phyloP scores from a whole-genome alignment of 1,284 basidiomycete species.

The Nidula niveotomentosa region DNA sequence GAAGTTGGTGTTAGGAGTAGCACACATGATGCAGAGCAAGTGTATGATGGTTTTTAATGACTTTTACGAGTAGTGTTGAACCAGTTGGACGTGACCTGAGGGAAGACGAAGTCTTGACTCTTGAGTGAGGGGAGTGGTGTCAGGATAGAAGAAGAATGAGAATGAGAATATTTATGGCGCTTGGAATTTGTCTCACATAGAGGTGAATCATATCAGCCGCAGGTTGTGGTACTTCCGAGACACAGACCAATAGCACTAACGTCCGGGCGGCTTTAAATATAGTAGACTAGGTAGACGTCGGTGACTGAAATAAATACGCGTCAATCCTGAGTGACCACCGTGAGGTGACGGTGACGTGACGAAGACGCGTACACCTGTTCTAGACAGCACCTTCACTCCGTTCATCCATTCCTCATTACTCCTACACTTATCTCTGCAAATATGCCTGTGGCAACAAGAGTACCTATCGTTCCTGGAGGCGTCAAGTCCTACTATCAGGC shows the following conservation, averaged over 20 bases:
- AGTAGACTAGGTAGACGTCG: not conserved
- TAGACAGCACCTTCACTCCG: not conserved
- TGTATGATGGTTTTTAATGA: not conserved
- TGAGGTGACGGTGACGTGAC: not conserved
- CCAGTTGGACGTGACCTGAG: not conserved
- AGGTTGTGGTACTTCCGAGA: not conserved
- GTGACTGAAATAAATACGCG: not conserved
- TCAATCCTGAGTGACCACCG: not conserved
- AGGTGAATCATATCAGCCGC: not conserved
- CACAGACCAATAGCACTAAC: not conserved
- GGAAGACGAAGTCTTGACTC: not conserved
- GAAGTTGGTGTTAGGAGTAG: not conserved
- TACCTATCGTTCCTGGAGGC: slow-evolving; percentile 54
- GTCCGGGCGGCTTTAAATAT: not conserved
- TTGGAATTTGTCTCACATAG: not conserved
- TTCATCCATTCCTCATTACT: slow-evolving; percentile 4
- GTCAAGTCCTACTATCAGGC: slow-evolving; percentile 93
- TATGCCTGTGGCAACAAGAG: slow-evolving; percentile 53
- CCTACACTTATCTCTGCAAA: slow-evolving; percentile 6
- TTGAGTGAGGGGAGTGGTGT: not conserved
- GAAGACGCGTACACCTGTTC: slow-evolving; percentile 1
- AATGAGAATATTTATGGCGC: too few species aligned
- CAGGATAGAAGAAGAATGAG: too few species aligned
- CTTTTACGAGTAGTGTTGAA: not conserved
- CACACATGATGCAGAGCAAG: not conserved